Conservation (phyloP, 306 rosid genomes). For the Trichosanthes cucumerina region DNA sequence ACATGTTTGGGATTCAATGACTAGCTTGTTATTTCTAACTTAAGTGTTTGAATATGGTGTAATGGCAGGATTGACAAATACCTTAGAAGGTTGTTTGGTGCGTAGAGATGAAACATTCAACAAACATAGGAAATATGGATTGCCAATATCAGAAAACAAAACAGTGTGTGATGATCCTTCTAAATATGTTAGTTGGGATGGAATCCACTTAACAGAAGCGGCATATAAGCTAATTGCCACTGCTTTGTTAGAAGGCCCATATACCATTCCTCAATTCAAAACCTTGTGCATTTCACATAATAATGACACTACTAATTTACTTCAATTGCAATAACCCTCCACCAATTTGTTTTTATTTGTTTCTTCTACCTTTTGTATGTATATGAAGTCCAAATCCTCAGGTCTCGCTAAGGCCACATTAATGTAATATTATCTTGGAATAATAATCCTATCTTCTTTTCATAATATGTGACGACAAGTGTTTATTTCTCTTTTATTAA, state of each 20-base stretch:
- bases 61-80: constrained; percentile 22
- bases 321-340: background rate
- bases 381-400: too few species aligned
- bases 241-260: constrained; percentile 17
- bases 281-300: background rate
- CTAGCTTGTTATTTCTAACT: too few species aligned
- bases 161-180: constrained; percentile 36
- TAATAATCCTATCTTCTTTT: too few species aligned
- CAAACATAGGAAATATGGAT: constrained; percentile 10
- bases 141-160: too few species aligned
- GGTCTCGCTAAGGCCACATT: too few species aligned
- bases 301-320: background rate
- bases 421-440: too few species aligned
- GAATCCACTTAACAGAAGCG: constrained; percentile 17
- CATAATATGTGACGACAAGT: too few species aligned
- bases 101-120: constrained; percentile 21
- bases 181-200: constrained; percentile 37
- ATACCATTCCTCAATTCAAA: constrained; percentile 13
- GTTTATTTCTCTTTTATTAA: too few species aligned
- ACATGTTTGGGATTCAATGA: too few species aligned
- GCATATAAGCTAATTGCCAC: constrained; percentile 13
- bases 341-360: background rate
- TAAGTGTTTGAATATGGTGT: background rate
- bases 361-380: too few species aligned
- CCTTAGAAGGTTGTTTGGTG: constrained; percentile 23